Evolutionary conservation across 148 eudicot species (phyloP).

Genomic region (Nyssa sinensis): DNA sequence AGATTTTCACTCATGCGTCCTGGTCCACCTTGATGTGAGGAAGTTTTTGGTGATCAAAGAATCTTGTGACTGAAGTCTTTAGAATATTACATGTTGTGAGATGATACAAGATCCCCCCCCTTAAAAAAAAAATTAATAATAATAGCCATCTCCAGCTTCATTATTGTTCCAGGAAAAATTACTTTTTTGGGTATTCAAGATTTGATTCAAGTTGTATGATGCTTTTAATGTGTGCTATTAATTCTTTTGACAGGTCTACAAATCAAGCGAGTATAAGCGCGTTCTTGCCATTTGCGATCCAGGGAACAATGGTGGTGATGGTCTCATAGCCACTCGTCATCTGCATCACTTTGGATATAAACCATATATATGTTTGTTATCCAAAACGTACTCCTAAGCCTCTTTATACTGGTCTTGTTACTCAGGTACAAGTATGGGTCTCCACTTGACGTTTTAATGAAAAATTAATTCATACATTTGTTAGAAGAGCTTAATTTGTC

Average conservation of each 20-base stretch:
- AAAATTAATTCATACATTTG: background rate
- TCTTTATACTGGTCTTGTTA: constrained; percentile 79
- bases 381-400: constrained; percentile 94
- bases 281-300: constrained; percentile 96
- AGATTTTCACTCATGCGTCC: background rate
- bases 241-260: constrained; percentile 68
- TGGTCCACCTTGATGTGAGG: background rate
- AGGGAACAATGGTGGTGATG: constrained; percentile 99
- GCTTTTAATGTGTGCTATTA: background rate
- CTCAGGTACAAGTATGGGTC: constrained; percentile 60
- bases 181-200: no score
- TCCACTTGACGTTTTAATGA: constrained; percentile 2
- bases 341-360: constrained; percentile 91
- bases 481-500: constrained; percentile 25
- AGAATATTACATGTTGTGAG: background rate
- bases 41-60: background rate
- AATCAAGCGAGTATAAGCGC: constrained; percentile 54
- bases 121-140: no score
- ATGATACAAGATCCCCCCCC: background rate
- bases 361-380: constrained; percentile 74
- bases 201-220: constrained; percentile 5
- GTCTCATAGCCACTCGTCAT: constrained; percentile 97
- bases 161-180: background rate
- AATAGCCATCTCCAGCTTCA: no score
- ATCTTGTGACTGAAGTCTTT: background rate